phyloP scores from a whole-genome alignment of 495 filamentous ascomycete genomes.

The Acidomyces sp. region DNA sequence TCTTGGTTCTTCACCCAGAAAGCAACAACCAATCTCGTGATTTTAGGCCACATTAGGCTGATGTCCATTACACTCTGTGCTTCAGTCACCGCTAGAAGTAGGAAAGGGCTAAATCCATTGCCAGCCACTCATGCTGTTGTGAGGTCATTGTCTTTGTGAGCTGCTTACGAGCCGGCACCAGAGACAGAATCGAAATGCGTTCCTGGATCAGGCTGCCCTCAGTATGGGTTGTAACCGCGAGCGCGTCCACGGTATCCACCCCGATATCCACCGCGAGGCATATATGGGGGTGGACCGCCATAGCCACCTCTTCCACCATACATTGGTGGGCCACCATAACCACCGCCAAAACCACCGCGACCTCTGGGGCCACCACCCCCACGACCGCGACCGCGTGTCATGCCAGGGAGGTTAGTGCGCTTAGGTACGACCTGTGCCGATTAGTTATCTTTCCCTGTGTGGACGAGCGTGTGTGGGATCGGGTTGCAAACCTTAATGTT shows the following conservation, averaged over 20 bases:
- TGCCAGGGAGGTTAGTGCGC: conserved; percentile 90
- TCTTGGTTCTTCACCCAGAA: too few species aligned
- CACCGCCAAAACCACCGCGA: conserved; percentile 33
- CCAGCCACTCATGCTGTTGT: too few species aligned
- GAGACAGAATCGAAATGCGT: too few species aligned
- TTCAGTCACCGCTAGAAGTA: too few species aligned
- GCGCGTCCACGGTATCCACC: conserved; percentile 24
- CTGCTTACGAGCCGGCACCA: too few species aligned
- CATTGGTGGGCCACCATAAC: conserved; percentile 52
- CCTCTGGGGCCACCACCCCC: conserved; percentile 44
- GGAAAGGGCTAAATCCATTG: too few species aligned
- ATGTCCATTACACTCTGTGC: too few species aligned
- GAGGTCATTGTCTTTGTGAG: too few species aligned
- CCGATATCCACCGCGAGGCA: conserved; percentile 18
- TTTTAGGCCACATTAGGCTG: too few species aligned
- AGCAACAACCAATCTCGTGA: too few species aligned
- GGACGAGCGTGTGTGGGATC: background rate
- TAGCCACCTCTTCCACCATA: conserved; percentile 49
- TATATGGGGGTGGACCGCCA: conserved; percentile 20
- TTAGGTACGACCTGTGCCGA: conserved; percentile 72
- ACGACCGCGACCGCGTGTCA: conserved; percentile 54
- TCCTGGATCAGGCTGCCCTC: background rate
- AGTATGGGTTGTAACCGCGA: conserved; percentile 24
- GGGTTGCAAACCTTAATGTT: conserved; percentile 65
- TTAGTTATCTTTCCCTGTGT: background rate